Base-by-base conservation (phyloP, 2,329 filamentous ascomycete species). In the Aspergillus pseudoglaucus region DNA sequence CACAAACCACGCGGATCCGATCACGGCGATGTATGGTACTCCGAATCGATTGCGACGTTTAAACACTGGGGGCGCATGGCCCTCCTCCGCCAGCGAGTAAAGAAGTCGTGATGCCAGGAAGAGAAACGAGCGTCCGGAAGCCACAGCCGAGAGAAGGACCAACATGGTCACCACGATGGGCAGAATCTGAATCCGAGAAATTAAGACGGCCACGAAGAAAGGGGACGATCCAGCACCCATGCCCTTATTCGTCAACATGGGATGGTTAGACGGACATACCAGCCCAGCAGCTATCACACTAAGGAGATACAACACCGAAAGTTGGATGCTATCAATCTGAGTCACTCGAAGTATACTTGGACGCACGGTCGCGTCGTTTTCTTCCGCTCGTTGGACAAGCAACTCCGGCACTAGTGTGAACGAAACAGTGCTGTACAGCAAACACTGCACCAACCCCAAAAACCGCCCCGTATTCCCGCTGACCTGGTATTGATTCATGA, bases 121-220 rank as follows among this genome's bases (percentile, higher is more conserved):
- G 47, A 90, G 78, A 67, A 88, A 87, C 12, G 85, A 85, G 69
- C 86, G 88, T 54, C 84, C 87, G 7, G 87, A 87, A 0, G 85
- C 87, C 51, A 90, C 79, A 3, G 90, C 87, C 4, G 86, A 87
- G 0, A 87, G 85, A 17, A 90, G 74, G 6, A 91, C 80, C 14
- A 89, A 80, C 15, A 81, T 81, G 61, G 90, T 90, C 72, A 89
- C 82, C 59, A 90, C 81, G 50, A 79, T 72, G 1, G 82, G 80
- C 3, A 88, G 75, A 10, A 80, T 75, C 6, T 69, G 69, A 51
- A 88, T 79, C 32, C 81, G 81, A 32, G 83, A 83, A 8, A 63
- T 62, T 41, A 64, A 61, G 42, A 73, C 64, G 3, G 67, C 71
- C 23, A 73, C 60, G 8, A 73, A 57, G 52, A 68, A 74, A 4